Base-by-base conservation (phyloP, 768 basidiomycete genomes). In the Termitomyces sp. region DNA sequence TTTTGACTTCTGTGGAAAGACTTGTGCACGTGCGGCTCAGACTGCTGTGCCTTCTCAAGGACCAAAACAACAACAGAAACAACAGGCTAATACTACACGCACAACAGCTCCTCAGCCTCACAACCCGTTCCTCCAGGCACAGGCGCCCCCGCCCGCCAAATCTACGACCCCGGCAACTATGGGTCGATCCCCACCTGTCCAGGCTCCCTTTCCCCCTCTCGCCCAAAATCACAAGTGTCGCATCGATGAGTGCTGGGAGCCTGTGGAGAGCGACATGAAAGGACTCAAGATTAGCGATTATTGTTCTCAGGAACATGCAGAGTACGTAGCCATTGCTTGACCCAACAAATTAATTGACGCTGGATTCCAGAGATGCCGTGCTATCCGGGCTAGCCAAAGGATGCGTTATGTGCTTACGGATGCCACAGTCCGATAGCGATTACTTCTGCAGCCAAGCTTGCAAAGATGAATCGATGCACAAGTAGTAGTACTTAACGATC, bases 1-100 rank as follows among this genome's bases (percentile, higher is more conserved):
- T 58, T 81, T 82, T 60, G 78, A 81, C 48, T 87, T 76, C 60
- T 87, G 86, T 55, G 82, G 86, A 52, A 82, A 84, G 74, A 82
- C 78, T 50, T 86, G 85, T 60, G 84, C 56, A 15, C 59, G 56
- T 42, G 60, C 51, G 36, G 53, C 56, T 4, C 60, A 55, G 29
- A 60, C 58, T 27, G 52, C 60, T 23, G 41, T 41, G 29, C 31
- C 53, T 39, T n/a, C 47, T 9, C 40, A 42, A 31, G 47, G 46
- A 49, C 23, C 11, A n/a, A 49, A 25, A 12, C 22, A 54, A 25
- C 53, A 54, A 22, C 53, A 32, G 18, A 51, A 31, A n/a, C 38
- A 41, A 27, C 50, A 18, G 31, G 5, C 38, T 3, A 40, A 32
- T 11, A 16, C 50, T 51, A 32, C 31, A n/a, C 46, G 29, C 15